Evolutionary conservation across 2,329 filamentous ascomycete species (phyloP), one percentile per base, ranked within the genome.

Genomic region (Boeremia exigua): DNA sequence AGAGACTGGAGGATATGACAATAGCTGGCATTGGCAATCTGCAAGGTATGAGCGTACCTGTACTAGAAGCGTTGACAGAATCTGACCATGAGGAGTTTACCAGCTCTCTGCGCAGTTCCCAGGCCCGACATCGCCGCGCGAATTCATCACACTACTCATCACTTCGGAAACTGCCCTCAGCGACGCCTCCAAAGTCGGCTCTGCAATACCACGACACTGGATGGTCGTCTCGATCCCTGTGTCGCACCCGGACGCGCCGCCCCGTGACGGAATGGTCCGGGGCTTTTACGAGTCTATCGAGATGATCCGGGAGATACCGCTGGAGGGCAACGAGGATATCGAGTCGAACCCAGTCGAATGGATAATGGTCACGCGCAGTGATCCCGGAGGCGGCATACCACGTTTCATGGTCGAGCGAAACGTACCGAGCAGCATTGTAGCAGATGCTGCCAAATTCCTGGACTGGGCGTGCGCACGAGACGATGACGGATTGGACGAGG

Each of bases 241-340:
- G 67, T 76, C 83, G 17, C 92, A 97, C 71, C 86, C 88, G 0
- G 86, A 91, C 55, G 88, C 89, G 30, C 87, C 88, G 17, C 82
- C 83, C 11, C 82, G 88, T 9, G 78, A 84, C 55, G 91, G 90
- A 14, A 94, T 88, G 71, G 90, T 96, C 44, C 84, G 92, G 36
- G 94, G 93, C 3, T 83, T 88, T 60, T 98, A 97, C 70, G 93
- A 97, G 78, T 96, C 91, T 1, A 89, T 97, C 14, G 94, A 98
- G 75, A 82, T 96, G 62, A 93, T 97, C 54, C 83, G 93, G 45
- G 93, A 98, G 75, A 84, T 97, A 12, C 88, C 88, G 0, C 71
- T 87, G 9, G 78, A 61, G 11, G 63, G 64, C 3, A 69, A 67
- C 6, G 66, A 71, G 25, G 79, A 84, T 30, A 76, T 79, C 2